Percentiles rank a stretch among this genome's conserved stretches.
Conservation (phyloP, 345 rosid species). For the Cochlearia excelsa region DNA sequence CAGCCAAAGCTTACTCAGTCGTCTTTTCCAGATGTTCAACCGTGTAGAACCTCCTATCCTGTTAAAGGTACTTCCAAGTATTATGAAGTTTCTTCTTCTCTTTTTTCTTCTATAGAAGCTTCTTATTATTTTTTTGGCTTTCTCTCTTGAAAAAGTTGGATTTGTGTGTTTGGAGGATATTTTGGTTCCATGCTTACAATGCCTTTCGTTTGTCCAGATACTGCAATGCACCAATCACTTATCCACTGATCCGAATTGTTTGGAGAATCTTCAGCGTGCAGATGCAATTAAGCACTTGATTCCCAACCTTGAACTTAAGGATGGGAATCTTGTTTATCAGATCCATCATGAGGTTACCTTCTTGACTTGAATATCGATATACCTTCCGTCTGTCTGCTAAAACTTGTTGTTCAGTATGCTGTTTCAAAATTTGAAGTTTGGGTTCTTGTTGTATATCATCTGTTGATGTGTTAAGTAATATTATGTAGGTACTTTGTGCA, state of each 20-base stretch:
- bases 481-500: conserved; percentile 83
- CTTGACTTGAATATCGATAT: conserved; percentile 23
- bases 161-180: conserved; percentile 19
- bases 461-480: conserved; percentile 7
- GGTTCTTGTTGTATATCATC: conserved; percentile 12
- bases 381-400: conserved; percentile 1
- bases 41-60: conserved; percentile 86
- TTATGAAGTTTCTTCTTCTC: background rate
- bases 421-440: conserved; percentile 7
- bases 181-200: conserved; percentile 5
- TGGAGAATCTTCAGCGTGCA: conserved; percentile 97
- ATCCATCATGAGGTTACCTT: conserved; percentile 78
- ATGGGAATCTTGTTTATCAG: conserved; percentile 67
- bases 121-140: too few species aligned
- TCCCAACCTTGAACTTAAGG: conserved; percentile 93
- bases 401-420: conserved; percentile 5
- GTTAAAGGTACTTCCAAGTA: conserved; percentile 54
- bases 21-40: conserved; percentile 93
- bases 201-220: conserved; percentile 47
- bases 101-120: background rate
- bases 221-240: conserved; percentile 79
- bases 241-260: conserved; percentile 94
- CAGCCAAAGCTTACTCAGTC: conserved; percentile 85
- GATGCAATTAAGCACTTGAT: conserved; percentile 93
- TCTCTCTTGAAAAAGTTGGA: background rate